These are phyloP conservation scores for Metroxylon sagu DNA, from an alignment of 176 grass and related monocot species.

Conservation along the genomic window DNA sequence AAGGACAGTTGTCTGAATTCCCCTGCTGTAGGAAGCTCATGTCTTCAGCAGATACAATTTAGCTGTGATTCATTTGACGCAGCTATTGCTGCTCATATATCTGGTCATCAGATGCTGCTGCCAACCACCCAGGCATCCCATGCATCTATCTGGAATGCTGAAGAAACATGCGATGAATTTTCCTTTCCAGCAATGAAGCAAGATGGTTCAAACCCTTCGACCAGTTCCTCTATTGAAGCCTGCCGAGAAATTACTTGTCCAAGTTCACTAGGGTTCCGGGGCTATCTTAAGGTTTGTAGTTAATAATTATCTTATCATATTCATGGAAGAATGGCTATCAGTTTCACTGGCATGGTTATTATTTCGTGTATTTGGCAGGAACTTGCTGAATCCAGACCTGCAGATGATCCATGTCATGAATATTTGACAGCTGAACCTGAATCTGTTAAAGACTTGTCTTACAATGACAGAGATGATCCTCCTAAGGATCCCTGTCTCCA, in stretches of 20 bases:
- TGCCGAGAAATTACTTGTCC: conserved; percentile 29
- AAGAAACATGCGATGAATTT: conserved; percentile 95
- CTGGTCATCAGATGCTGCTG: conserved; percentile 35
- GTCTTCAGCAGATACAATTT: conserved; percentile 34
- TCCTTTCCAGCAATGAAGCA: conserved; percentile 41
- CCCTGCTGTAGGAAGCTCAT: conserved; percentile 29
- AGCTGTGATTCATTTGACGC: conserved; percentile 98
- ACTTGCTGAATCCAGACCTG: conserved; percentile 35
- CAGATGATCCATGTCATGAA: conserved; percentile 25
- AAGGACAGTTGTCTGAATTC: conserved; percentile 40
- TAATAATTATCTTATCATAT: conserved; percentile 14
- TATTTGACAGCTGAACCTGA: conserved; percentile 8
- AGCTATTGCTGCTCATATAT: conserved; percentile 77
- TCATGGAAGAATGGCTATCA: conserved; percentile 3
- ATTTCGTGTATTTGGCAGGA: conserved; percentile 42
- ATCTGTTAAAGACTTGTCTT: conserved; percentile 23
- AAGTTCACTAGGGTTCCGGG: conserved; percentile 40
- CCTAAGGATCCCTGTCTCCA: conserved; percentile 44
- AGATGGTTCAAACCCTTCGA: conserved; percentile 34
- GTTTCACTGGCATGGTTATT: conserved; percentile 17
- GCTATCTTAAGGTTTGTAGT: conserved; percentile 66
- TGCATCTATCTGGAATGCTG: conserved; percentile 56
- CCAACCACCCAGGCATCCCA: conserved; percentile 21
- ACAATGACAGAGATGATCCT: conserved; percentile 6
- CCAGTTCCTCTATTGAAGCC: conserved; percentile 21